Evolutionary conservation across 73 alveolate species (phyloP).

Genomic region (Paramecium sonneborni): DNA sequence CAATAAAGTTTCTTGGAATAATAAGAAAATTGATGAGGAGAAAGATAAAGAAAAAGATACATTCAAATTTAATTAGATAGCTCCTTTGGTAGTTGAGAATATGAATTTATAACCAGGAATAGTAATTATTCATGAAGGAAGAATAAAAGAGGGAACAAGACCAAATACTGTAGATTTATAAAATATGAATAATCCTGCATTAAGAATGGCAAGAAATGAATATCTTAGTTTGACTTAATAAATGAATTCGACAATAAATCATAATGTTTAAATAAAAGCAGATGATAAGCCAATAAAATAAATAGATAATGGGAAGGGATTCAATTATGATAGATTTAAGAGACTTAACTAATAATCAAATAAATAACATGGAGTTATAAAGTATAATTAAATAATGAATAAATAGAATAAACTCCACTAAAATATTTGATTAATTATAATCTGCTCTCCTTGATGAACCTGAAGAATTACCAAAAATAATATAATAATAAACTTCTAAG

Average conservation of each 20-base stretch:
- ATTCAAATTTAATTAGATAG: background rate
- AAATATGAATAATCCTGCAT: background rate
- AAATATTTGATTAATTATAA: background rate
- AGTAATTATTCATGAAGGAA: background rate
- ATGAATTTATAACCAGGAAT: constrained; percentile 32
- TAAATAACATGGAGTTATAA: background rate
- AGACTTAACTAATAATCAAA: background rate
- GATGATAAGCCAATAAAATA: background rate
- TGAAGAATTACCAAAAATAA: background rate
- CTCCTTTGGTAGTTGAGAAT: constrained; percentile 6
- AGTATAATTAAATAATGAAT: background rate
- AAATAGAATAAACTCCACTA: constrained; percentile 36
- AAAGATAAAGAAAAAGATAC: background rate
- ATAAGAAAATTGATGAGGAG: background rate
- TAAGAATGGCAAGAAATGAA: constrained; percentile 42
- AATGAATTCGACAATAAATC: background rate
- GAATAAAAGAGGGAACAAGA: background rate
- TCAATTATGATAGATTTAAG: constrained; percentile 1
- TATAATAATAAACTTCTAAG: background rate
- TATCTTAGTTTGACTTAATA: background rate
- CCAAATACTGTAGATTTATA: background rate
- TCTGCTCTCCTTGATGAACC: background rate
- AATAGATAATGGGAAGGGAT: background rate
- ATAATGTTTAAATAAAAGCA: background rate
- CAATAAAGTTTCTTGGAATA: background rate